Evolutionary conservation across 2,329 filamentous ascomycete species (phyloP).

Genomic region (Botryotinia globosa): DNA sequence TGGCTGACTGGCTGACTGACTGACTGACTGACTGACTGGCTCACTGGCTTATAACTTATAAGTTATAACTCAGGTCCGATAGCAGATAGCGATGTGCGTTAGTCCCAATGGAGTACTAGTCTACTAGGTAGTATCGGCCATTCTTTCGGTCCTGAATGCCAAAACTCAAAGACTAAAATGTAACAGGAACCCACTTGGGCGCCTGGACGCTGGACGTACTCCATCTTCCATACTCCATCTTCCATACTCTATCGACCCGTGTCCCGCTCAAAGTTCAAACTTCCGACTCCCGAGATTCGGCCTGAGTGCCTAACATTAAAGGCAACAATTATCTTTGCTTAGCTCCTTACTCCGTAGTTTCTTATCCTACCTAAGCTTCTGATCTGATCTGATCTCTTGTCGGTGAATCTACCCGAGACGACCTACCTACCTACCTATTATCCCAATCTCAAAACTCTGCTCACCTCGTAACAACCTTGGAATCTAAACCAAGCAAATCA

Average conservation of each 20-base stretch:
- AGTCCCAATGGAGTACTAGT: not conserved
- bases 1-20: not conserved
- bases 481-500: not conserved
- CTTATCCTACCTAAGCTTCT: not conserved
- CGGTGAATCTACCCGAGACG: not conserved
- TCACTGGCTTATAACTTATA: too few species aligned
- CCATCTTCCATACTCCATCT: not conserved
- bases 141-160: not conserved
- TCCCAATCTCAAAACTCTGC: conserved; percentile 10
- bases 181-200: not conserved
- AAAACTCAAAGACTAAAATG: not conserved
- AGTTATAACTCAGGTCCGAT: conserved; percentile 1
- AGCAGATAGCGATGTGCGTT: not conserved
- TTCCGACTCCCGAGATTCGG: not conserved
- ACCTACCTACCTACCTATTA: not conserved
- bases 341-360: not conserved
- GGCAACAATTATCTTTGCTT: not conserved
- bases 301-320: not conserved
- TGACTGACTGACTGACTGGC: too few species aligned
- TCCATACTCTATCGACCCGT: not conserved
- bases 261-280: not conserved
- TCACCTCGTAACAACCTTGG: not conserved
- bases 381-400: not conserved
- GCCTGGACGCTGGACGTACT: not conserved
- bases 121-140: not conserved